Conservation (phyloP, 345 rosid species). For the Turritis glabra region DNA sequence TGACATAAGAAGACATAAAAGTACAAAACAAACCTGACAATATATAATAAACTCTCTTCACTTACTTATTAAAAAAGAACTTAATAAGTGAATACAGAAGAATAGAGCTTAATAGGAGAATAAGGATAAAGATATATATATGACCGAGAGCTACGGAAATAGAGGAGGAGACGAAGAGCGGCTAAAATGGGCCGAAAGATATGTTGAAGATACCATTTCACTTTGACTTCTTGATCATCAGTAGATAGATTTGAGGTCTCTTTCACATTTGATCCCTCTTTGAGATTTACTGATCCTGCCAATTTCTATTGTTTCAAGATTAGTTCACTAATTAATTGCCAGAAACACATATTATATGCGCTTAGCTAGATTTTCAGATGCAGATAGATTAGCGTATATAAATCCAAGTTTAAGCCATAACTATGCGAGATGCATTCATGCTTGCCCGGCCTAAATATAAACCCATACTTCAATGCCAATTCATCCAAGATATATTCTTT, state of each 20-base stretch:
- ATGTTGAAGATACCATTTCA: slow-evolving; percentile 30
- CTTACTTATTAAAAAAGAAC: slow-evolving; percentile 17
- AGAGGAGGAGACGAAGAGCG: slow-evolving; percentile 19
- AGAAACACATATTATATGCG: not conserved
- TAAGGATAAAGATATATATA: not conserved
- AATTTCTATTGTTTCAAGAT: slow-evolving; percentile 8
- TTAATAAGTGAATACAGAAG: slow-evolving; percentile 21
- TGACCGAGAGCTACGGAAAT: slow-evolving; percentile 6
- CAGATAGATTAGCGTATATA: not conserved
- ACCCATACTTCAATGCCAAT: not conserved
- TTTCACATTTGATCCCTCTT: slow-evolving; percentile 19
- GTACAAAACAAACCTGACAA: slow-evolving; percentile 19
- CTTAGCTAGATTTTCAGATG: slow-evolving; percentile 5
- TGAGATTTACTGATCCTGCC: slow-evolving; percentile 23
- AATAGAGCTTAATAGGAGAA: not conserved
- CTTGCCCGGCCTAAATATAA: not conserved
- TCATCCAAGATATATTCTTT: not conserved
- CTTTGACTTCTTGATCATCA: slow-evolving; percentile 30
- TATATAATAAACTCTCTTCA: slow-evolving; percentile 21
- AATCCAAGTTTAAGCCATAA: not conserved
- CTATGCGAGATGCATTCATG: slow-evolving; percentile 5
- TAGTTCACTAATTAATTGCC: not conserved
- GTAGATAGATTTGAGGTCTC: slow-evolving; percentile 30
- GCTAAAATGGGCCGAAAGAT: slow-evolving; percentile 33
- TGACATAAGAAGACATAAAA: slow-evolving; percentile 20